Base-by-base conservation (phyloP, 768 basidiomycete species). In the Kwoniella dejecticola region DNA sequence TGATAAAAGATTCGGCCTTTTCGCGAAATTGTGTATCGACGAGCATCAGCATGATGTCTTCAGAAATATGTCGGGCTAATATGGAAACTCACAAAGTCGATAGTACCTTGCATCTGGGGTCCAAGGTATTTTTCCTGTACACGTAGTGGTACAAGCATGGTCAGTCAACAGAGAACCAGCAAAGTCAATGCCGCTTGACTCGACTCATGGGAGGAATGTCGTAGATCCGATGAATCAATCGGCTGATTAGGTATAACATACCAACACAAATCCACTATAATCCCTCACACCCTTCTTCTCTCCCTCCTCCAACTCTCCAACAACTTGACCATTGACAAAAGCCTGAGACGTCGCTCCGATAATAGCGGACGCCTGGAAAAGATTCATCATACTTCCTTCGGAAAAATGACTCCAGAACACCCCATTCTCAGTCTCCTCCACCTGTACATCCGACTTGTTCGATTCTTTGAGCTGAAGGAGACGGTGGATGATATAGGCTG, bases 1-100 rank as follows among this genome's bases (percentile, higher is more conserved):
- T 63, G 26, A 78, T 68, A 53, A 64, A 72, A 6, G 57, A 40
- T 36, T 78, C 73, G 47, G 76, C 68, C 75, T 78, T n/a, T n/a
- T n/a, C n/a, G n/a, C n/a, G n/a, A n/a, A n/a, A n/a, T n/a, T n/a
- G n/a, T n/a, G 45, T 13, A 19, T 5, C 26, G 19, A 29, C 3
- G 29, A 21, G 44, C 3, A 38, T 27, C 41, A 47, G 53, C 17
- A 1, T 17, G 19, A 29, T 12, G 24, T 21, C 19, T 24, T 23
- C 21, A 52, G 4, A 3, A 17, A 57, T 38, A 24, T 3, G 4
- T 2, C 19, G 8, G 52, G 8, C 4, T 19, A 26, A 26, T 19
- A 48, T 26, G 29, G 24, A 5, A 8, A 53, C 52, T 24, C 41
- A 60, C 59, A 7, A 52, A 52, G 33, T 60, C 59, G 44, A 60